These are phyloP conservation scores for Pythium aquatile DNA, from an alignment of 352 stramenopile species.

Conservation along the genomic window DNA sequence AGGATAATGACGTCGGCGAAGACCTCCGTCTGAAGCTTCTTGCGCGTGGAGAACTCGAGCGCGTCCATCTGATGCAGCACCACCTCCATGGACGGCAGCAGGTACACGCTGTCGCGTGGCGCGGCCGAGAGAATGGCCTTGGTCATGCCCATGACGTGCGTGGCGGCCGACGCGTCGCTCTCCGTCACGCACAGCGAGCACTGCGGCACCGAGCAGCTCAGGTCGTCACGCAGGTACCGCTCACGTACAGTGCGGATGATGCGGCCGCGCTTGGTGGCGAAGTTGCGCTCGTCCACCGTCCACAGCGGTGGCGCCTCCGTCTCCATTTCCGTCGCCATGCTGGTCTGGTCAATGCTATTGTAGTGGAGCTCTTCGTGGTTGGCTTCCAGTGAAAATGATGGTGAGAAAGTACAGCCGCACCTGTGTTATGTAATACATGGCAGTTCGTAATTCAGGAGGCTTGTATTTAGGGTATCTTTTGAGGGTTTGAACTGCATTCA, in stretches of 20 bases:
- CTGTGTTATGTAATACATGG: background rate
- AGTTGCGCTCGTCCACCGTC: slow-evolving; percentile 75
- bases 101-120: slow-evolving; percentile 54
- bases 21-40: slow-evolving; percentile 46
- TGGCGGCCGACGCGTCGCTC: slow-evolving; percentile 51
- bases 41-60: slow-evolving; percentile 80
- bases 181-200: slow-evolving; percentile 63
- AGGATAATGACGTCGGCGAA: slow-evolving; percentile 88
- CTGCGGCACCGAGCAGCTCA: slow-evolving; percentile 67
- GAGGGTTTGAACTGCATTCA: background rate
- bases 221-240: slow-evolving; percentile 87
- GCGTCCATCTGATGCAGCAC: slow-evolving; percentile 90
- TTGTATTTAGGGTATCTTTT: background rate
- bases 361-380: background rate
- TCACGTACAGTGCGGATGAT: slow-evolving; percentile 83
- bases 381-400: background rate
- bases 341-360: background rate
- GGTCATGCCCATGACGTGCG: slow-evolving; percentile 51
- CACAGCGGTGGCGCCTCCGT: slow-evolving; percentile 41
- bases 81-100: slow-evolving; percentile 90
- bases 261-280: slow-evolving; percentile 75
- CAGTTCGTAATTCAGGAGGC: background rate
- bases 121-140: slow-evolving; percentile 59
- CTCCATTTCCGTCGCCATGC: background rate
- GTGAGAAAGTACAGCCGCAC: background rate